Conservation (phyloP, 163 green algal genomes). For the Chlamydomonas reinhardtii region DNA sequence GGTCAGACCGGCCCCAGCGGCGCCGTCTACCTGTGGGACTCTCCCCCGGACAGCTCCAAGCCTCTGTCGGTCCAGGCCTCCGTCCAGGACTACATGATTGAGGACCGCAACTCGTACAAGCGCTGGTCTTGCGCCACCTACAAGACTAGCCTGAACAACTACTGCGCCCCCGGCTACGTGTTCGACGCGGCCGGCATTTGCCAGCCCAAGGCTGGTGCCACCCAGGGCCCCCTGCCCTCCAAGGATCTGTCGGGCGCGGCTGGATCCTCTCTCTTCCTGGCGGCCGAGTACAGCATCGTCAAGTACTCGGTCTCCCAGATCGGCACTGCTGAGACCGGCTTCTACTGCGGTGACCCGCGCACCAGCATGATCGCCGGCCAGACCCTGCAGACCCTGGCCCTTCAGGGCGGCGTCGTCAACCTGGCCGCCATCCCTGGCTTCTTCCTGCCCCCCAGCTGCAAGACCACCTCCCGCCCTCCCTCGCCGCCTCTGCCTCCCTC, state of each 20-base stretch:
- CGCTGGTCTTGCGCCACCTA: conserved; percentile 45
- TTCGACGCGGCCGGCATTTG: neutral
- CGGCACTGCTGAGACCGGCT: conserved; percentile 6
- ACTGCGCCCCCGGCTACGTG: conserved; percentile 22
- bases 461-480: neutral
- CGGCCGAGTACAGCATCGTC: conserved; percentile 2
- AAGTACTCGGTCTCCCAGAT: conserved; percentile 8
- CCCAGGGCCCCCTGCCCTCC: too few relatives aligned
- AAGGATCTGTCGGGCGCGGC: too few relatives aligned
- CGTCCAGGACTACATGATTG: conserved; percentile 14
- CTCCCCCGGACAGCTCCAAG: neutral
- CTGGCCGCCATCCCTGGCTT: neutral
- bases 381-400: neutral
- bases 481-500: conserved; percentile 19
- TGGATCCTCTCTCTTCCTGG: neutral
- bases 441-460: conserved; percentile 10
- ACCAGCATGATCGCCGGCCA: neutral
- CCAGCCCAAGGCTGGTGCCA: neutral
- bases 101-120: conserved; percentile 20
- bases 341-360: conserved; percentile 39
- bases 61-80: neutral
- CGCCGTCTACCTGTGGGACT: conserved; percentile 34
- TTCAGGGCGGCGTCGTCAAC: neutral
- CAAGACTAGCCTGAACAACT: neutral
- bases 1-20: neutral